Evolutionary conservation across 2,329 filamentous ascomycete genomes (phyloP).

Genomic region (Myrmaecium sp.): DNA sequence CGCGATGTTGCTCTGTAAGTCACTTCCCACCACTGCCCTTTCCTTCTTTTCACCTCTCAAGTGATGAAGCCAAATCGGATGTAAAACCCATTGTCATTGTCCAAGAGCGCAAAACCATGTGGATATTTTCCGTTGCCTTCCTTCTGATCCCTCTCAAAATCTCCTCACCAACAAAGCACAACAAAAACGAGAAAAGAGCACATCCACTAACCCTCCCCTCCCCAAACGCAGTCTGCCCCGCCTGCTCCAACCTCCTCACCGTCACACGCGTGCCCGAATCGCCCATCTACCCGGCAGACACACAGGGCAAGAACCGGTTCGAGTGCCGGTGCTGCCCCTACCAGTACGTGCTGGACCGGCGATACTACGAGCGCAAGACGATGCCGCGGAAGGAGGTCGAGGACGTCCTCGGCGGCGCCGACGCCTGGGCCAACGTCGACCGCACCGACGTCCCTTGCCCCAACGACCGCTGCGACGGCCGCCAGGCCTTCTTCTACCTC

Average conservation of each 20-base stretch:
- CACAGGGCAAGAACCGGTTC: constrained; percentile 52
- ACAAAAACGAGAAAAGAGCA: background rate
- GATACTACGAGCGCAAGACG: constrained; percentile 62
- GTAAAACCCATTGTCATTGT: constrained; percentile 70
- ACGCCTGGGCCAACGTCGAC: constrained; percentile 82
- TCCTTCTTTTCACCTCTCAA: constrained; percentile 7
- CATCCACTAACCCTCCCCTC: background rate
- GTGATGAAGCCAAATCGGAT: constrained; percentile 97
- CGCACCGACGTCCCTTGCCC: constrained; percentile 72
- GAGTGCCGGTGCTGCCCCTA: constrained; percentile 94
- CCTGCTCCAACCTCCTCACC: constrained; percentile 70
- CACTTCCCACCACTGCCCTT: no score
- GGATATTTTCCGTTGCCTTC: constrained; percentile 99
- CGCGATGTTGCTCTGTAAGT: no score
- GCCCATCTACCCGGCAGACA: constrained; percentile 18
- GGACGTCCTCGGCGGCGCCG: constrained; percentile 75
- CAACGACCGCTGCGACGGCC: constrained; percentile 61
- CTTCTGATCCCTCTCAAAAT: constrained; percentile 54
- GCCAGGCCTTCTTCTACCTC: constrained; percentile 85
- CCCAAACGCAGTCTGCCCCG: constrained; percentile 50
- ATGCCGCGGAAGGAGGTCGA: constrained; percentile 80
- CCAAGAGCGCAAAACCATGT: constrained; percentile 92
- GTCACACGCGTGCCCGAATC: constrained; percentile 36
- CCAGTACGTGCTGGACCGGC: constrained; percentile 63
- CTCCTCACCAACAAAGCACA: constrained; percentile 1